These are phyloP conservation scores for Leptodermis oblonga DNA, from an alignment of 257 asterid species.

Conservation along the genomic window DNA sequence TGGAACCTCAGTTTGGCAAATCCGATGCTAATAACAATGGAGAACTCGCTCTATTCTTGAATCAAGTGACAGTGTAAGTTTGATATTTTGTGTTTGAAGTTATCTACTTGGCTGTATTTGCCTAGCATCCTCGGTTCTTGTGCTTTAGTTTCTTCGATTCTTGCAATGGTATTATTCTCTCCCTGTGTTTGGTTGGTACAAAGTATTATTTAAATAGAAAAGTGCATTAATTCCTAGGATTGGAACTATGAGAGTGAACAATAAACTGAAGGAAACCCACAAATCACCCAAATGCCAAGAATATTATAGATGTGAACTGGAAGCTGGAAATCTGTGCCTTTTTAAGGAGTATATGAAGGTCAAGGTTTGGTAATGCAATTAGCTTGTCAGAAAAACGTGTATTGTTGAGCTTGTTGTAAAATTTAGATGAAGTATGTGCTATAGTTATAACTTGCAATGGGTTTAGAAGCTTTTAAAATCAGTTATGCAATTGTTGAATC, in stretches of 20 bases:
- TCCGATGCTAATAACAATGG: no score
- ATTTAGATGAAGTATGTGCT: background rate
- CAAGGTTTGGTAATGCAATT: no score
- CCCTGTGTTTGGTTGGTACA: no score
- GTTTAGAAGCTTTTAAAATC: background rate
- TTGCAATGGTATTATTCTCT: no score
- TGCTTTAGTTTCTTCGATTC: no score
- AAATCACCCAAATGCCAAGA: no score
- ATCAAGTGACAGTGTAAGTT: slow-evolving; percentile 46
- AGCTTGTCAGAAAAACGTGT: background rate
- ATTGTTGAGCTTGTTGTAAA: background rate
- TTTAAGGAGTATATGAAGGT: no score
- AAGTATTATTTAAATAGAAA: no score
- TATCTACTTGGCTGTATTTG: background rate
- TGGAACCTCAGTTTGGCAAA: slow-evolving; percentile 28
- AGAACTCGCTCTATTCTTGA: slow-evolving; percentile 32
- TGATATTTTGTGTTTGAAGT: slow-evolving; percentile 12
- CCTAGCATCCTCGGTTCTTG: no score
- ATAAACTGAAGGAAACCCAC: no score
- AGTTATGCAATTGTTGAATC: background rate
- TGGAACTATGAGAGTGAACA: background rate
- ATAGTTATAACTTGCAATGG: background rate
- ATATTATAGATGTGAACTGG: background rate
- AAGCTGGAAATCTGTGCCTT: no score
- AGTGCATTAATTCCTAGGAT: no score